Evolutionary conservation across 1,139 yeast genomes (phyloP).

Genomic region (Hyphopichia buzzinii): DNA sequence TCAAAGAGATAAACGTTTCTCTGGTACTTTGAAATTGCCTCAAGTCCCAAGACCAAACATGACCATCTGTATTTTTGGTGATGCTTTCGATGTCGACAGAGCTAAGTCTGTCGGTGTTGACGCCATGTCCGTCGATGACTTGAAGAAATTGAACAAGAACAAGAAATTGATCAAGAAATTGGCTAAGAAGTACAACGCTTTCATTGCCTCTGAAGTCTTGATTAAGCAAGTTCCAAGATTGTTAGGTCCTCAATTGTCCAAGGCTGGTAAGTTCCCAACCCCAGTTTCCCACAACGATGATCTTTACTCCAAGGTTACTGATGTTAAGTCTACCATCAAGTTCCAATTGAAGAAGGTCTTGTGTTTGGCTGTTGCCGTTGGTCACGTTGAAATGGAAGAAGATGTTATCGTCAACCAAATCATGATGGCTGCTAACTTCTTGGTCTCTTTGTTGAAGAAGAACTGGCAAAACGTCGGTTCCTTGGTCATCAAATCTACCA

Average conservation of each 20-base stretch:
- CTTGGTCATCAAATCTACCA: conserved; percentile 96
- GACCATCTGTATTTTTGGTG: conserved; percentile 99
- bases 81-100: conserved; percentile 99
- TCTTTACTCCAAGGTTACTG: conserved; percentile 91
- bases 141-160: conserved; percentile 99
- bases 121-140: conserved; percentile 99
- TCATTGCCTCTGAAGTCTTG: conserved; percentile 98
- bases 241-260: conserved; percentile 99
- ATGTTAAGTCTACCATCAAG: conserved; percentile 99
- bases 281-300: conserved; percentile 99
- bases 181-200: conserved; percentile 99
- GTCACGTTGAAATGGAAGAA: conserved; percentile 98
- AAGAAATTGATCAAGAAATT: conserved; percentile 99
- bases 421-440: conserved; percentile 98
- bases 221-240: conserved; percentile 99
- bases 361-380: conserved; percentile 93
- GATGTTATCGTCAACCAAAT: conserved; percentile 96
- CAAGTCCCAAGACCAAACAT: conserved; percentile 99
- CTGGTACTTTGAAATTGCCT: conserved; percentile 98
- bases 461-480: conserved; percentile 99
- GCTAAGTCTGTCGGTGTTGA: conserved; percentile 99
- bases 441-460: conserved; percentile 99
- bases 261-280: conserved; percentile 99
- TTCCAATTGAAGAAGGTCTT: conserved; percentile 98
- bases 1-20: conserved; percentile 99